Evolutionary conservation across 2,329 filamentous ascomycete species (phyloP), one percentile per base, ranked within the genome.

Genomic region (Pseudocercospora musae): DNA sequence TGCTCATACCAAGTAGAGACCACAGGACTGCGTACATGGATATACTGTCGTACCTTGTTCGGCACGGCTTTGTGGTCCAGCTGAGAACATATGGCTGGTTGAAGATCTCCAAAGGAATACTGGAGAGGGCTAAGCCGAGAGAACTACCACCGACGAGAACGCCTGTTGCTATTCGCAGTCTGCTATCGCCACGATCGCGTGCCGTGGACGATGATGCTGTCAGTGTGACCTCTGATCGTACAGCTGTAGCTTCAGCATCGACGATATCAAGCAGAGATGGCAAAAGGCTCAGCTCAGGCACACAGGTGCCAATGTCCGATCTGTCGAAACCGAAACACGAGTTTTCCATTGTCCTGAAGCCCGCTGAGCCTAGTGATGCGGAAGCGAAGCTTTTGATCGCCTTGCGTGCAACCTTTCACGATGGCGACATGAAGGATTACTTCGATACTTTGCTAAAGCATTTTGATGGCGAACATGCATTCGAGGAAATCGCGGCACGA

Each of bases 1-100:
- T 84, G 58, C 89, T 96, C 68, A 92, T 93, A 49, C 94, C 94
- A 0, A 92, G 88, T 72, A 92, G 93, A 74, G 89, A 91, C 71
- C 92, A 97, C 73, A 90, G 94, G 48, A 87, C 89, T 6, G 87
- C 88, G 1, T 99, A 97, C 75, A 89, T 98, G 76, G 86, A 91
- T 33, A 96, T 98, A 76, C 81, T 99, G 25, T 92, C 92, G 21
- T 99, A 94, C 92, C 84, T 99, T 8, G 87, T 98, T 79, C 87
- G 93, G 44, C 90, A 92, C 52, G 92, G 92, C 13, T 96, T 95
- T 90, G 93, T 97, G 0, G 96, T 91, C 0, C 93, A 97, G 75
- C 83, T 99, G 5, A 90, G 92, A 66, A 95, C 92, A 0, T 97
- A 96, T 75, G 91, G 89, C 11, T 96, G 95, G 81, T 87, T 98